phyloP scores from a whole-genome alignment of 306 rosid species.

The Inga leiocalycina region DNA sequence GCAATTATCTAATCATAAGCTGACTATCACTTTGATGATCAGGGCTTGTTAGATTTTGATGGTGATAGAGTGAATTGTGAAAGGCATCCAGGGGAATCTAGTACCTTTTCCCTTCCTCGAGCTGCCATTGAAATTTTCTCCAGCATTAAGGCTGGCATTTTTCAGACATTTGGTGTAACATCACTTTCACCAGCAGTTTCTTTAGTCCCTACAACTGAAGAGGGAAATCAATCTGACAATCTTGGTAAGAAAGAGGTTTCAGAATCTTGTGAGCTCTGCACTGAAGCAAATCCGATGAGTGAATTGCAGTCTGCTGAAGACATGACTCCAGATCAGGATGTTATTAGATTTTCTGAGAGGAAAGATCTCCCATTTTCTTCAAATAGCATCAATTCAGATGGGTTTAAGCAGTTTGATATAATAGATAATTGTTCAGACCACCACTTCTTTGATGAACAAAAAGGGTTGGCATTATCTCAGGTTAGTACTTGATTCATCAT shows the following conservation, averaged over 20 bases:
- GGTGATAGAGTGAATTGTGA: slow-evolving; percentile 40
- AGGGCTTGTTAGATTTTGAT: slow-evolving; percentile 52
- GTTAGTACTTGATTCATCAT: slow-evolving; percentile 50
- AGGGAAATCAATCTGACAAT: slow-evolving; percentile 47
- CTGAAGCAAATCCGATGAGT: slow-evolving; percentile 40
- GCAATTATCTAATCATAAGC: slow-evolving; percentile 34
- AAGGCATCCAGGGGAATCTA: slow-evolving; percentile 53
- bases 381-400: slow-evolving; percentile 40
- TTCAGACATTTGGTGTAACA: slow-evolving; percentile 59
- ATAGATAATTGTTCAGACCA: slow-evolving; percentile 74
- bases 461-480: slow-evolving; percentile 64
- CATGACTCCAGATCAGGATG: slow-evolving; percentile 40
- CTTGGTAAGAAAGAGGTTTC: slow-evolving; percentile 43
- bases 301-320: slow-evolving; percentile 39
- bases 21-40: slow-evolving; percentile 37
- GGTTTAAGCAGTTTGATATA: slow-evolving; percentile 72
- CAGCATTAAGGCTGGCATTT: slow-evolving; percentile 56
- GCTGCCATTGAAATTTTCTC: slow-evolving; percentile 74
- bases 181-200: slow-evolving; percentile 49
- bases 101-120: slow-evolving; percentile 68
- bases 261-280: slow-evolving; percentile 48
- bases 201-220: slow-evolving; percentile 50
- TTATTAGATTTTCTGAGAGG: slow-evolving; percentile 27
- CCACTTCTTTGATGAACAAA: slow-evolving; percentile 61
- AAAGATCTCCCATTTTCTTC: slow-evolving; percentile 40